phyloP scores from a whole-genome alignment of 1,284 basidiomycete species.

The Pisolithus thermaeus region DNA sequence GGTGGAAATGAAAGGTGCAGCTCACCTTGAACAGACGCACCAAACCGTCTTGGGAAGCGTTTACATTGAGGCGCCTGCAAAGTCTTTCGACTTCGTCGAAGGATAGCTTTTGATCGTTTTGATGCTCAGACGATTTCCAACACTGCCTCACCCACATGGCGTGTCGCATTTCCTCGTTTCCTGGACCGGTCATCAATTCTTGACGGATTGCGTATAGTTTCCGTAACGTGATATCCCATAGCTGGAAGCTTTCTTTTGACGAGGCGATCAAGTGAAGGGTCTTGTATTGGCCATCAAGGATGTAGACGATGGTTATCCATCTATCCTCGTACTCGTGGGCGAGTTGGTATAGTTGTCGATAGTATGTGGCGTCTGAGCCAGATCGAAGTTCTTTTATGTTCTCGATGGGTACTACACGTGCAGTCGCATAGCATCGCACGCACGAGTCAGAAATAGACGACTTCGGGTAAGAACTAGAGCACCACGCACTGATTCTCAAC shows the following conservation, averaged over 20 bases:
- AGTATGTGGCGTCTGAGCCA: constrained; percentile 70
- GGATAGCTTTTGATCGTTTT: constrained; percentile 58
- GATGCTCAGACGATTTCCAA: constrained; percentile 69
- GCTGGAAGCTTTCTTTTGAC: constrained; percentile 59
- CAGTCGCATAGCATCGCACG: constrained; percentile 1
- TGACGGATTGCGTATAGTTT: constrained; percentile 56
- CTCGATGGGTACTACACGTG: constrained; percentile 72
- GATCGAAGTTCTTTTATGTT: constrained; percentile 89
- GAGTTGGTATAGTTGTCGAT: constrained; percentile 73
- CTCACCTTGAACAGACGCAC: constrained; percentile 59
- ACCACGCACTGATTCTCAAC: constrained; percentile 61
- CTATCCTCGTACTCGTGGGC: constrained; percentile 54
- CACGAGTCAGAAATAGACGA: neutral
- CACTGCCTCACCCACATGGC: constrained; percentile 78
- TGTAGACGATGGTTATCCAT: constrained; percentile 79
- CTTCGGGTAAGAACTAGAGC: neutral
- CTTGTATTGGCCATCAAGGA: constrained; percentile 80
- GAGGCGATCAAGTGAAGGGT: constrained; percentile 85
- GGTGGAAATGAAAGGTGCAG: neutral
- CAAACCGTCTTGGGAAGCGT: constrained; percentile 59
- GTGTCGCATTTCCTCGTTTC: constrained; percentile 60
- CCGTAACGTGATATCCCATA: constrained; percentile 63
- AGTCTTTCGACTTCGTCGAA: constrained; percentile 74
- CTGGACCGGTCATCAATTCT: constrained; percentile 64
- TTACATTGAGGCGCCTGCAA: constrained; percentile 73